Conservation (phyloP, 495 filamentous ascomycete genomes). For the Cercophora sp. region DNA sequence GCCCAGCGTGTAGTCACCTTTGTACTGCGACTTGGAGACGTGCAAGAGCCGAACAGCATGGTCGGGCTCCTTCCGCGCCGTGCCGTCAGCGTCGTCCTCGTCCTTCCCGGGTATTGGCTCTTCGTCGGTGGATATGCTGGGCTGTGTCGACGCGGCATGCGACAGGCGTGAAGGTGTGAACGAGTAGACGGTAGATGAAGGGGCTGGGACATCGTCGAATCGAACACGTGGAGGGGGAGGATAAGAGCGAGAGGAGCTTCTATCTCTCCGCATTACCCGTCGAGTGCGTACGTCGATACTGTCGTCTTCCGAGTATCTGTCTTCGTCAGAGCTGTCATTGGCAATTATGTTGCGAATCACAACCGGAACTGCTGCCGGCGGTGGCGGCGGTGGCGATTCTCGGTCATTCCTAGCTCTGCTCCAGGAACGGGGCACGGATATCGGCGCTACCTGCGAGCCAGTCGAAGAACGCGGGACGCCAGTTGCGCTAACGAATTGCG, state of each 20-base stretch:
- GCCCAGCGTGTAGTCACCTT: background rate
- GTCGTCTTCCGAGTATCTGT: background rate
- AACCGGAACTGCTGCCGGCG: background rate
- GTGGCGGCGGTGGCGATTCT: background rate
- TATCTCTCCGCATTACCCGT: background rate
- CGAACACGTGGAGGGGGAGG: background rate
- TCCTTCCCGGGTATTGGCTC: background rate
- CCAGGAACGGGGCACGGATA: background rate
- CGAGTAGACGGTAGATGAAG: background rate
- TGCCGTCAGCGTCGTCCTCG: background rate
- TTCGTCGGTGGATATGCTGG: background rate
- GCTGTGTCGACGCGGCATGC: background rate
- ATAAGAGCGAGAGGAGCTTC: background rate
- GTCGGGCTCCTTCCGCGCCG: background rate
- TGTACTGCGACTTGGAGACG: conserved; percentile 1
- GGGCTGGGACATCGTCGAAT: background rate
- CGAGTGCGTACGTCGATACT: background rate
- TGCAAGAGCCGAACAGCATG: background rate
- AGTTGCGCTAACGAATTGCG: background rate
- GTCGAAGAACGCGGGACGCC: background rate
- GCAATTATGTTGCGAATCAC: background rate
- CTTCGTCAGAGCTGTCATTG: background rate
- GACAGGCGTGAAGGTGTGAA: background rate
- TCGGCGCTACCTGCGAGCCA: background rate
- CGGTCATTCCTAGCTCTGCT: background rate